phyloP scores from a whole-genome alignment of 2,329 filamentous ascomycete genomes.

The Cryphonectria parasitica region DNA sequence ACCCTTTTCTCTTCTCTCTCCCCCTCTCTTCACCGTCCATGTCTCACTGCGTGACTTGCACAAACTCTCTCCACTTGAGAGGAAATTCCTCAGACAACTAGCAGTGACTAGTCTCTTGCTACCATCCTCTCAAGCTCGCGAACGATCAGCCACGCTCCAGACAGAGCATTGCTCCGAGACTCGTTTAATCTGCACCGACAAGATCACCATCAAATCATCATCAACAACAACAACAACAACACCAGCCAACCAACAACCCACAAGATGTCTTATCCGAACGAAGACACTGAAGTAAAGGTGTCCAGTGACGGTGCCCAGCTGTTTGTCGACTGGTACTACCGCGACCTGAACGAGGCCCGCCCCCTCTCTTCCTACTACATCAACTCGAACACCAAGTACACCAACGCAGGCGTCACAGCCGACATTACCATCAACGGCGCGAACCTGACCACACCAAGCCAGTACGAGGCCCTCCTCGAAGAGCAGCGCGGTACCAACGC shows the following conservation, averaged over 20 bases:
- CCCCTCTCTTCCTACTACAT: constrained; percentile 73
- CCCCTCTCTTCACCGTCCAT: background rate
- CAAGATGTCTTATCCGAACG: constrained; percentile 30
- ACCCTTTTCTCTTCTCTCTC: background rate
- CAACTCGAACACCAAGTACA: constrained; percentile 57
- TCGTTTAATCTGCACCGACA: background rate
- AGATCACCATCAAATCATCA: background rate
- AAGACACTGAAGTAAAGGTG: constrained; percentile 49
- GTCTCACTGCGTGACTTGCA: background rate
- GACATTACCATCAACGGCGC: constrained; percentile 83
- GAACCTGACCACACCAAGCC: constrained; percentile 61
- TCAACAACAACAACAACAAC: background rate
- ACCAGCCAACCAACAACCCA: background rate
- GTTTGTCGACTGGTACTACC: constrained; percentile 78
- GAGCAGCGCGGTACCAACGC: constrained; percentile 54
- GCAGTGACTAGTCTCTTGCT: background rate
- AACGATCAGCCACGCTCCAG: background rate
- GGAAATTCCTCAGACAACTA: background rate
- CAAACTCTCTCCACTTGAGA: background rate
- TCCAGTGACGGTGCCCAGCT: constrained; percentile 64
- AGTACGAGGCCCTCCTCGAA: constrained; percentile 71
- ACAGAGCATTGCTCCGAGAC: background rate
- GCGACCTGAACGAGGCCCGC: constrained; percentile 65
- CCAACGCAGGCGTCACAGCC: constrained; percentile 55
- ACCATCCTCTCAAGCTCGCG: background rate